Evolutionary conservation across 345 rosid species (phyloP).

Genomic region (Camelina hispida): DNA sequence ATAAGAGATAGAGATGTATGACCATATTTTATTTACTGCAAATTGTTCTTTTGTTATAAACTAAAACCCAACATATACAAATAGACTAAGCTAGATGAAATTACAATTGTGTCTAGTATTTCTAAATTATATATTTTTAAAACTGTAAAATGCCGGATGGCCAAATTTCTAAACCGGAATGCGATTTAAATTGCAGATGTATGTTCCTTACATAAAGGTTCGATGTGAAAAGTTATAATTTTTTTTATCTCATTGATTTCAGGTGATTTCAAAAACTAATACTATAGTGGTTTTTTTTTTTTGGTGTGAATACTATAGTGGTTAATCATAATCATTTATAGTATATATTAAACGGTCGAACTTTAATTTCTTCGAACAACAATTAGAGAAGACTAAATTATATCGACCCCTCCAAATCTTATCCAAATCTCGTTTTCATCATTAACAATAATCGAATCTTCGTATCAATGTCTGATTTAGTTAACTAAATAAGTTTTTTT

Average conservation of each 20-base stretch:
- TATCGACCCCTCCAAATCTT: conserved; percentile 44
- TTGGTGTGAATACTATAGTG: no score
- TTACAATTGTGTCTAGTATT: neutral
- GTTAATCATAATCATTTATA: neutral
- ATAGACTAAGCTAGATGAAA: neutral
- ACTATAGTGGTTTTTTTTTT: no score
- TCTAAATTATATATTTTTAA: neutral
- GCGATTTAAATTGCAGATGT: neutral
- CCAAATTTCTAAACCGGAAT: neutral
- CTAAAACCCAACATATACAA: neutral
- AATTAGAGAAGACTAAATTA: conserved; percentile 33
- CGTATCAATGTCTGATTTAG: conserved; percentile 17
- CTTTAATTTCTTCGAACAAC: conserved; percentile 23
- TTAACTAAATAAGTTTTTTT: conserved; percentile 16
- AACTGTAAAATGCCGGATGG: neutral
- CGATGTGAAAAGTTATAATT: neutral
- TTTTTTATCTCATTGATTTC: neutral
- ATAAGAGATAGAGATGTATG: neutral
- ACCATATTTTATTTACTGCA: neutral
- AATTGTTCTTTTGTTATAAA: no score
- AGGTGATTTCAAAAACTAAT: neutral
- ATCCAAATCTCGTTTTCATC: conserved; percentile 41
- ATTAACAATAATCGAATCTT: conserved; percentile 34
- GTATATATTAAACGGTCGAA: conserved; percentile 3
- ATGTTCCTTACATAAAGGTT: neutral